A percentile compares a stretch with the other conserved stretches of the same genome.
Conservation (phyloP, 1,284 basidiomycete species). For the Trichosporon ovoides region DNA sequence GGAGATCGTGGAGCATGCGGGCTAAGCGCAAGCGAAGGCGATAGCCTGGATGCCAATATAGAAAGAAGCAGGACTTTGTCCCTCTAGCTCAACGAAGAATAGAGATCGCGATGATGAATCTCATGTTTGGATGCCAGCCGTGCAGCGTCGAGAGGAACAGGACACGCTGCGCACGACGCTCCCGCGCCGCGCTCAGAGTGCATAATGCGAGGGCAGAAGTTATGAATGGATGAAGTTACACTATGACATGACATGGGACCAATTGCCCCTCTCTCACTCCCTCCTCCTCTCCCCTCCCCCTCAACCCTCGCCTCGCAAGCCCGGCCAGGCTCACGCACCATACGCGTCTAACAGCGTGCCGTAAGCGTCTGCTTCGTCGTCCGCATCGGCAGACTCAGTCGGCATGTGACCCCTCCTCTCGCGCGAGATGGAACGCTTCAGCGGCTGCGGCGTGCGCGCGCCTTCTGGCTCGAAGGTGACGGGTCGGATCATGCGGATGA, state of each 20-base stretch:
- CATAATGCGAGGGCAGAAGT: no score
- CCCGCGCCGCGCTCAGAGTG: no score
- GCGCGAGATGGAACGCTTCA: background rate
- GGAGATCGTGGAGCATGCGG: constrained; percentile 77
- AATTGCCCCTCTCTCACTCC: no score
- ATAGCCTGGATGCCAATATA: background rate
- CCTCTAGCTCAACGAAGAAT: no score
- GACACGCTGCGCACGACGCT: no score
- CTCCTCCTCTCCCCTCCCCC: no score
- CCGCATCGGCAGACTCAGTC: background rate
- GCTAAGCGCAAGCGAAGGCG: constrained; percentile 49
- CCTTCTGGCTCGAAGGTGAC: background rate
- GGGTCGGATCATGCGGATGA: constrained; percentile 53
- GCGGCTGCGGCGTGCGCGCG: background rate
- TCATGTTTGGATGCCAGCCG: no score
- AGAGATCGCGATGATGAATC: no score
- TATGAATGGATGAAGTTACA: no score
- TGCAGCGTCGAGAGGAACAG: no score
- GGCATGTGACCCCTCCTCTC: background rate
- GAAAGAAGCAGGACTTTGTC: background rate
- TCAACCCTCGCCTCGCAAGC: no score
- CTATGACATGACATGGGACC: no score
- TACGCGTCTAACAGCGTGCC: background rate
- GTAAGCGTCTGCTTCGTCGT: background rate
- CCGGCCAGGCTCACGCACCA: background rate